Evolutionary conservation across 2,329 filamentous ascomycete species (phyloP), one percentile per base, ranked within the genome.

Genomic region (Venturia effusa): DNA sequence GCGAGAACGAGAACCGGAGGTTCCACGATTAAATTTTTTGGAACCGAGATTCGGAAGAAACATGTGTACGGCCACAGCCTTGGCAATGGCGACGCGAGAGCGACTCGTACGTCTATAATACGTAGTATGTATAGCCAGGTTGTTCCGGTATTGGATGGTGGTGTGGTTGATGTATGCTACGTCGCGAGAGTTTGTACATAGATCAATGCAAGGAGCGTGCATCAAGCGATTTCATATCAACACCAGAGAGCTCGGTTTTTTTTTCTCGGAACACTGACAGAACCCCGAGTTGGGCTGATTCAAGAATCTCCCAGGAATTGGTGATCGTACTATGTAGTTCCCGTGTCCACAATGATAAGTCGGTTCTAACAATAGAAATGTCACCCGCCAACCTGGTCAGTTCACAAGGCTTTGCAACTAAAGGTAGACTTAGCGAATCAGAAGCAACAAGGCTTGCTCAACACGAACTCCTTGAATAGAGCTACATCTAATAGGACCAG

Each of bases 1-100:
- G 94, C 66, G 88, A 90, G 80, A 99, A 99, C 81, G 83, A 86
- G 71, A 97, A 97, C 84, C 88, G 94, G 76, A 96, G 88, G 79
- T 99, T 97, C 84, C 89, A 85, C 73, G 92, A 97, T 75, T 99
- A 87, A 13, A n/a, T 27, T 27, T 27, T 17, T 57, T 15, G 27
- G 4, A 17, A 19, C 22, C 15, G 30, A 57, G 11, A 17, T 57
- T 32, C 11, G 51, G 27, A 34, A 30, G 22, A 27, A 57, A 30
- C 15, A n/a, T 34, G 51, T 34, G 34, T 34, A 30, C 27, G 51
- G 51, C 51, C 51, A 22, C 34, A 7, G 15, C n/a, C 51, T 57
- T 19, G 30, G 30, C 19, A 32, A 19, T 32, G 15, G 19, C 19
- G 30, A 57, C 24, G 48, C 48, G 15, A 37, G 51, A 57, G 19